Conservation (phyloP, 208 protist species). For the Trypanosoma brucei region DNA sequence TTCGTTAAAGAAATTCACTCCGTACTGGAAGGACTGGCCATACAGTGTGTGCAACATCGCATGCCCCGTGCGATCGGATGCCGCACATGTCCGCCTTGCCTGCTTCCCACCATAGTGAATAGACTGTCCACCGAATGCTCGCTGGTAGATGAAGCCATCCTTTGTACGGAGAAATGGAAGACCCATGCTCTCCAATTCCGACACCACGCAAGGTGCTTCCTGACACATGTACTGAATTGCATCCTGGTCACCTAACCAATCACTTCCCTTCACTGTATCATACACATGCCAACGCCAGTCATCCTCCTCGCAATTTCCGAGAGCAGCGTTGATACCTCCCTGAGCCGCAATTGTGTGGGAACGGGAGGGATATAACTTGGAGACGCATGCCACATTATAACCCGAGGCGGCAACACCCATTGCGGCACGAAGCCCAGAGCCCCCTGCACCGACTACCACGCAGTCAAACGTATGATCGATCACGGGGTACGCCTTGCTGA, state of each 20-base stretch:
- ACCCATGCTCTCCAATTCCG: conserved; percentile 97
- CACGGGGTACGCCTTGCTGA: conserved; percentile 90
- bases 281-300: conserved; percentile 99
- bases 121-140: conserved; percentile 98
- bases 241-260: conserved; percentile 99
- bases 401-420: conserved; percentile 97
- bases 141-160: conserved; percentile 99
- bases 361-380: conserved; percentile 98
- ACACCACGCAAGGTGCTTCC: conserved; percentile 92
- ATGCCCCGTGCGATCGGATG: conserved; percentile 98
- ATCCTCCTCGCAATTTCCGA: conserved; percentile 97
- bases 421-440: conserved; percentile 97
- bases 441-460: conserved; percentile 98
- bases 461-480: conserved; percentile 99
- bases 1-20: conserved; percentile 98
- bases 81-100: conserved; percentile 95
- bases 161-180: conserved; percentile 98
- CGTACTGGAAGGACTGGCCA: conserved; percentile 95
- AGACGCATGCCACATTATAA: conserved; percentile 97
- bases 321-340: conserved; percentile 98
- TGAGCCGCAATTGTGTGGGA: conserved; percentile 99
- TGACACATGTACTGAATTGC: conserved; percentile 99
- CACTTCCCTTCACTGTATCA: conserved; percentile 99
- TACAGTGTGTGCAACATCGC: conserved; percentile 99
- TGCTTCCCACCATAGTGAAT: conserved; percentile 97